These are phyloP conservation scores for Cicer bijugum DNA, from an alignment of 306 rosid species.

Conservation along the genomic window DNA sequence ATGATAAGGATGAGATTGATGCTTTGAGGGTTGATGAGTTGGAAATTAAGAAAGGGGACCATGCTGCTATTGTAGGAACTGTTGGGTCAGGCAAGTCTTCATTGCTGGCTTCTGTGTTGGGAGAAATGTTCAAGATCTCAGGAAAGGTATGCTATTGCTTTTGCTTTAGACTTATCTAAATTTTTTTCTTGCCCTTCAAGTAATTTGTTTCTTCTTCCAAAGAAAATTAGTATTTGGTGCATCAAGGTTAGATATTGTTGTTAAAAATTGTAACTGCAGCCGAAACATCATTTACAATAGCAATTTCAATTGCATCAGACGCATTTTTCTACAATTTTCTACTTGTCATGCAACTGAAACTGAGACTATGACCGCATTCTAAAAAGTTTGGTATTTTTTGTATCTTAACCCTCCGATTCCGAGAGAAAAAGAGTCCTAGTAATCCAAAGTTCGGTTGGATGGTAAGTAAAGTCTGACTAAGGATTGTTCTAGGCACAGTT, in stretches of 20 bases:
- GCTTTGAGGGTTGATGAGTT: constrained; percentile 57
- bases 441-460: no score
- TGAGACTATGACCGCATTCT: not conserved
- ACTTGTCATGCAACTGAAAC: not conserved
- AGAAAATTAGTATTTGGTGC: not conserved
- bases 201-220: constrained; percentile 12
- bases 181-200: constrained; percentile 16
- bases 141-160: constrained; percentile 66
- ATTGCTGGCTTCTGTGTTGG: constrained; percentile 71
- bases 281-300: not conserved
- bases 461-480: no score
- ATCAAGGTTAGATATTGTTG: not conserved
- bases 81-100: constrained; percentile 96
- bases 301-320: not conserved
- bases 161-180: constrained; percentile 13
- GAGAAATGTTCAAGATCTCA: constrained; percentile 82
- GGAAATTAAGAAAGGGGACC: constrained; percentile 62
- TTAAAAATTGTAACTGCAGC: not conserved
- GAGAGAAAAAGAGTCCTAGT: no score
- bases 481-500: no score
- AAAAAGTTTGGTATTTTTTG: no score
- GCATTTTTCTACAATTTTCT: not conserved
- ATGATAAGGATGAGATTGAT: constrained; percentile 59
- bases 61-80: constrained; percentile 80
- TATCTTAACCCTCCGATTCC: no score